Evolutionary conservation across 2,329 filamentous ascomycete species (phyloP), one percentile per base, ranked within the genome.

Genomic region (Claviceps sp.): DNA sequence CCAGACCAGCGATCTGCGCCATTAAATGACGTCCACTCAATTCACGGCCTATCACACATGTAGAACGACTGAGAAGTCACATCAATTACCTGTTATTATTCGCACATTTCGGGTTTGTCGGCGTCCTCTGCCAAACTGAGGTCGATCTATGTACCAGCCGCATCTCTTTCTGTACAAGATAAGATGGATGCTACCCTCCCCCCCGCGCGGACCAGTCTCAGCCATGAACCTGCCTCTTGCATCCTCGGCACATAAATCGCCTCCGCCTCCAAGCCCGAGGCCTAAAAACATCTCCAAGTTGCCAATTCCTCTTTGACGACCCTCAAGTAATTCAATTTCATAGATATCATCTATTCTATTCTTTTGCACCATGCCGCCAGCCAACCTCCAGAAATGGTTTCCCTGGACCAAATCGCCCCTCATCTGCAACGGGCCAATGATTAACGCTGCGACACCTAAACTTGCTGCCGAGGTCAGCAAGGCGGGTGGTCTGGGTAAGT

Each of bases 381-480:
- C 58, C 39, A 57, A 56, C 47, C 52, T 67, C 6, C 52, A 60
- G 38, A 50, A 56, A 34, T 64, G 61, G 55, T 65, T 67, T 45
- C 61, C 63, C 1, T 66, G 64, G 61, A 54, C 53, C 22, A 54
- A 54, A 23, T 51, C 58, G 3, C 66, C 66, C 23, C 53, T 66
- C 51, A 60, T 68, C 51, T 62, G 55, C 56, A 70, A 65, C 55
- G 68, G 57, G 20, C 68, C 68, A 6, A 71, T 71, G 68, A 58
- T 64, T 29, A 61, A 62, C 17, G 61, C 55, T 26, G 66, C 61
- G 8, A 59, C 58, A 14, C 61, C 67, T n/a, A 57, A 55, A 6
- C 58, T 71, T 45, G 64, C 67, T n/a, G 57, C 61, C 14, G 64
- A 69, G 48, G 66, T 71, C 5, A 64, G 57, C 52, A 69, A 64